These are phyloP conservation scores for Xylariaceae sp. DNA, from an alignment of 2,329 filamentous ascomycete species.

Conservation along the genomic window DNA sequence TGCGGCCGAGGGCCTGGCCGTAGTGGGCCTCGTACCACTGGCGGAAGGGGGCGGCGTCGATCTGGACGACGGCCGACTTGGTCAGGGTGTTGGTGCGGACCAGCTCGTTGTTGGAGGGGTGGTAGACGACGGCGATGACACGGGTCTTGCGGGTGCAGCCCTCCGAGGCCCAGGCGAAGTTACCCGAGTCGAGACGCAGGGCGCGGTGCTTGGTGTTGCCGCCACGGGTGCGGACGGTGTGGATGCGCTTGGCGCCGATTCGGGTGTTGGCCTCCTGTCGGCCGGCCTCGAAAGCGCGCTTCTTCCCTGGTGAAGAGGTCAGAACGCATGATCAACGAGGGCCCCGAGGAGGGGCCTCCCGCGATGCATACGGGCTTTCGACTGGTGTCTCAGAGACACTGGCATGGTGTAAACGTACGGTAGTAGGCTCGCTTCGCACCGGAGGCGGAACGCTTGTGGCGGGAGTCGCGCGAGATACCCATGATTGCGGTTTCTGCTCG, in stretches of 20 bases:
- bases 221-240: constrained; percentile 93
- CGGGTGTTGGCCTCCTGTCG: constrained; percentile 99
- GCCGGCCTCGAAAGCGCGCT: constrained; percentile 98
- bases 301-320: constrained; percentile 78
- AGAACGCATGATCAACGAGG: constrained; percentile 56
- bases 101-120: constrained; percentile 99
- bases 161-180: constrained; percentile 99
- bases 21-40: constrained; percentile 99
- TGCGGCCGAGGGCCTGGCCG: constrained; percentile 80
- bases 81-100: constrained; percentile 99
- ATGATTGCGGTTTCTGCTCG: constrained; percentile 55
- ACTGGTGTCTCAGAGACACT: constrained; percentile 22
- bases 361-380: constrained; percentile 60
- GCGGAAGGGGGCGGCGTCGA: constrained; percentile 97
- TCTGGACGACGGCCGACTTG: constrained; percentile 96
- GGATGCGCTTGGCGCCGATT: constrained; percentile 95
- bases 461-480: constrained; percentile 99
- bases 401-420: constrained; percentile 51
- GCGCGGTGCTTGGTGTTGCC: constrained; percentile 99
- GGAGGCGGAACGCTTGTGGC: constrained; percentile 99
- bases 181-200: constrained; percentile 95
- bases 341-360: constrained; percentile 7
- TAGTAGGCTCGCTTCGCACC: constrained; percentile 96
- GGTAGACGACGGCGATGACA: constrained; percentile 96
- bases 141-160: constrained; percentile 97